Conservation (phyloP, 2,329 filamentous ascomycete species). For the Boeremia lycopersici region DNA sequence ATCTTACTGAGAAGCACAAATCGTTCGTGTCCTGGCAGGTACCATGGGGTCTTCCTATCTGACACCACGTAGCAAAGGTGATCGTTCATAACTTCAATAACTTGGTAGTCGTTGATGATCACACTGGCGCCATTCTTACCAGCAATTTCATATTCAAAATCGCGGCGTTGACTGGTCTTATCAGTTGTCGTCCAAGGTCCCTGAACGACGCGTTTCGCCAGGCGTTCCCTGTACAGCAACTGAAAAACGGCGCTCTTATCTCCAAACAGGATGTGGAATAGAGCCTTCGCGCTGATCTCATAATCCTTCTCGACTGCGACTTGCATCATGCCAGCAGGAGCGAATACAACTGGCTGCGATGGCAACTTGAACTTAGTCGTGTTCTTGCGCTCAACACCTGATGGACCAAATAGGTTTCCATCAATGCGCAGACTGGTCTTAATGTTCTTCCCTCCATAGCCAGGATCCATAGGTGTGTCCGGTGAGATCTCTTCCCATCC, state of each 20-base stretch:
- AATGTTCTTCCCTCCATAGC: conserved; percentile 56
- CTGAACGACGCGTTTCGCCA: conserved; percentile 68
- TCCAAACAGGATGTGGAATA: conserved; percentile 95
- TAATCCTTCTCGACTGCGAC: conserved; percentile 81
- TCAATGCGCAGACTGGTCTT: conserved; percentile 67
- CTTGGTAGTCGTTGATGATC: conserved; percentile 78
- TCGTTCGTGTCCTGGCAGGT: conserved; percentile 78
- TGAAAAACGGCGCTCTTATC: conserved; percentile 96
- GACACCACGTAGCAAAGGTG: conserved; percentile 70
- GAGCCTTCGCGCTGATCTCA: conserved; percentile 88
- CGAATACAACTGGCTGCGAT: conserved; percentile 78
- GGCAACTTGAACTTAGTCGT: conserved; percentile 81
- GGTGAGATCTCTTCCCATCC: conserved; percentile 87
- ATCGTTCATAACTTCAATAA: conserved; percentile 71
- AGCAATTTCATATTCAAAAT: conserved; percentile 81
- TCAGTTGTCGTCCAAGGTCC: conserved; percentile 81
- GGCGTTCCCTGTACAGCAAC: conserved; percentile 77
- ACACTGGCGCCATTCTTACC: conserved; percentile 43
- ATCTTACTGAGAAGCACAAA: conserved; percentile 89
- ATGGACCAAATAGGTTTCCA: conserved; percentile 60
- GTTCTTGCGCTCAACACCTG: conserved; percentile 51
- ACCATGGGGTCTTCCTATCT: conserved; percentile 73
- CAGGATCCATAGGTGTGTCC: conserved; percentile 63
- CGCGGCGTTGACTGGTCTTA: conserved; percentile 72
- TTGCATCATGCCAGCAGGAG: conserved; percentile 79